Conservation (phyloP, 2,329 filamentous ascomycete genomes). For the Aspergillus niger region DNA sequence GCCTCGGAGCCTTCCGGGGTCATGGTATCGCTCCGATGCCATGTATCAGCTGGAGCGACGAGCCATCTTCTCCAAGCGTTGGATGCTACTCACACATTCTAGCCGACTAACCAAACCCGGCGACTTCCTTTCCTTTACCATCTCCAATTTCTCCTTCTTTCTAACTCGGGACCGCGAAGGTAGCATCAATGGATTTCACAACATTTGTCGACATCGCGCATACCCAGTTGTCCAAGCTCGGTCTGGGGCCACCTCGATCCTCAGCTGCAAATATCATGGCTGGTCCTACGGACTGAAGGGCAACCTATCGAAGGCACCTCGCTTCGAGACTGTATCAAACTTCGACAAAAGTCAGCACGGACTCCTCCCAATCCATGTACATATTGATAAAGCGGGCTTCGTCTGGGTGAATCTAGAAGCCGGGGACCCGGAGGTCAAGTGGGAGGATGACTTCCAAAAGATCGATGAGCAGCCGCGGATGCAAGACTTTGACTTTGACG, state of each 20-base stretch:
- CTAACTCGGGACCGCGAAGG: conserved; percentile 10
- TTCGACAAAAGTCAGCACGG: conserved; percentile 24
- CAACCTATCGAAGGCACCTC: conserved; percentile 28
- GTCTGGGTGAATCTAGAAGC: conserved; percentile 29
- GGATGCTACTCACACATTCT: conserved; percentile 26
- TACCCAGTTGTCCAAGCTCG: conserved; percentile 21
- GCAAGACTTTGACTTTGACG: conserved; percentile 26
- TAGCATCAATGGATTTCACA: conserved; percentile 26
- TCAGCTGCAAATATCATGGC: conserved; percentile 29
- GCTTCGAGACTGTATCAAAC: conserved; percentile 23
- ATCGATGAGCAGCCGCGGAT: conserved; percentile 26
- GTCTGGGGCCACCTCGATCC: conserved; percentile 20
- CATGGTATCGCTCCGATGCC: conserved; percentile 30
- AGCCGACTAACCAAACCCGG: conserved; percentile 26
- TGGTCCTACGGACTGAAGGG: conserved; percentile 31
- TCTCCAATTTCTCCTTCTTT: conserved; percentile 15
- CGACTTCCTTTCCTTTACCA: conserved; percentile 18
- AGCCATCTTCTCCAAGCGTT: conserved; percentile 30
- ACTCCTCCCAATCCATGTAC: conserved; percentile 24
- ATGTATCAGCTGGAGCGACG: conserved; percentile 31
- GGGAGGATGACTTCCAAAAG: conserved; percentile 21
- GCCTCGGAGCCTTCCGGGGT: conserved; percentile 24
- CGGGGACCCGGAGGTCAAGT: conserved; percentile 20
- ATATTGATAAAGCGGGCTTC: conserved; percentile 26
- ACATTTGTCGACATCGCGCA: conserved; percentile 28